A percentile compares a stretch with the other conserved stretches of the same genome.
phyloP scores from a whole-genome alignment of 768 basidiomycete species.

The Auricularia auricula-judae region DNA sequence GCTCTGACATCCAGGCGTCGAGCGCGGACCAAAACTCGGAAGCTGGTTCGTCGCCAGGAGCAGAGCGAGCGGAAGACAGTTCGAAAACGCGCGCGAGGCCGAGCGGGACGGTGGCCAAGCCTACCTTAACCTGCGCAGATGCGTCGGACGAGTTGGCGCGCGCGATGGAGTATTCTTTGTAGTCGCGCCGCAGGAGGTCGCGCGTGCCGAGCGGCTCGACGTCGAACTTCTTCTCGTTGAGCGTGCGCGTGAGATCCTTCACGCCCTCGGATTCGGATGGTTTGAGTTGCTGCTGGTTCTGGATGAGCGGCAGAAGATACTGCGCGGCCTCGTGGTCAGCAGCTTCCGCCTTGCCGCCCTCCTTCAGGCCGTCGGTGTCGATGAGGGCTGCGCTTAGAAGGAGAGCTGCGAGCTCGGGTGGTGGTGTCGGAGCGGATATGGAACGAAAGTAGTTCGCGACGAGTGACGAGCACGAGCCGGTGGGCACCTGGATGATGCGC shows the following conservation, averaged over 20 bases:
- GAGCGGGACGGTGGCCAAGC: slow-evolving; percentile 75
- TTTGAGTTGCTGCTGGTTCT: slow-evolving; percentile 11
- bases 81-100: slow-evolving; percentile 31
- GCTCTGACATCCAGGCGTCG: slow-evolving; percentile 54
- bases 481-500: slow-evolving; percentile 48
- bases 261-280: slow-evolving; percentile 22
- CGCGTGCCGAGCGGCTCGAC: slow-evolving; percentile 55
- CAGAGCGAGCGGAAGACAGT: not conserved
- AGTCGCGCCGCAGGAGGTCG: slow-evolving; percentile 88
- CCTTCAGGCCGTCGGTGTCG: slow-evolving; percentile 74
- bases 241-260: slow-evolving; percentile 34
- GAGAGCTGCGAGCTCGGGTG: slow-evolving; percentile 62
- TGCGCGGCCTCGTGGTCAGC: slow-evolving; percentile 54
- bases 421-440: slow-evolving; percentile 23
- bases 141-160: slow-evolving; percentile 18
- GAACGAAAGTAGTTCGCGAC: slow-evolving; percentile 38
- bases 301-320: slow-evolving; percentile 52
- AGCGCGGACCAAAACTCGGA: slow-evolving; percentile 27
- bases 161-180: slow-evolving; percentile 68
- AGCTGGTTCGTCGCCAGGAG: slow-evolving; percentile 16
- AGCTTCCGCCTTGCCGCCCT: slow-evolving; percentile 62
- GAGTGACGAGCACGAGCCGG: slow-evolving; percentile 70
- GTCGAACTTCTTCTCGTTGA: slow-evolving; percentile 51
- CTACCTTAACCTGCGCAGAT: slow-evolving; percentile 40
- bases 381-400: slow-evolving; percentile 73